A percentile compares a stretch with the other conserved stretches of the same genome.
These are phyloP conservation scores for Primulina eburnea DNA, from an alignment of 257 asterid species.

Conservation along the genomic window DNA sequence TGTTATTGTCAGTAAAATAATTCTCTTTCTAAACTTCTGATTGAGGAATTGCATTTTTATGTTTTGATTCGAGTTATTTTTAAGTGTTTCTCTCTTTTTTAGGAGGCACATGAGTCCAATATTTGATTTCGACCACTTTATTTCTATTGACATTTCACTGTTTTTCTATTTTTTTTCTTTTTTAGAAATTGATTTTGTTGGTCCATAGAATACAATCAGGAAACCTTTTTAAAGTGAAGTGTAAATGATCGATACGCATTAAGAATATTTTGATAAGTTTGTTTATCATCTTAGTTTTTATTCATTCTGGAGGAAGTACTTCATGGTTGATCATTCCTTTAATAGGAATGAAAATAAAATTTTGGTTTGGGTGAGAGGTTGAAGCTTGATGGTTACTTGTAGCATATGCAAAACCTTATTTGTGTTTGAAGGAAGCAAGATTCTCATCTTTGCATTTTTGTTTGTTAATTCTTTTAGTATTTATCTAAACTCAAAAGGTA, in stretches of 20 bases:
- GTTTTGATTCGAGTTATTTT: neutral
- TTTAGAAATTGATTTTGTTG: neutral
- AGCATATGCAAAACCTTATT: neutral
- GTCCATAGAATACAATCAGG: neutral
- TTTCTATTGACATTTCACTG: neutral
- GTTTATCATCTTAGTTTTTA: neutral
- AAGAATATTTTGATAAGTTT: neutral
- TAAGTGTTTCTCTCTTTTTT: neutral
- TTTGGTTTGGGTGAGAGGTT: constrained; percentile 2
- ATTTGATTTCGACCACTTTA: no score
- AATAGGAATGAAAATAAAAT: neutral
- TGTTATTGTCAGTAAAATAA: no score
- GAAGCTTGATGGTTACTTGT: constrained; percentile 3
- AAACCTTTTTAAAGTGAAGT: neutral
- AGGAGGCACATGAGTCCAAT: neutral
- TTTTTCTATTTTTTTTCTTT: neutral
- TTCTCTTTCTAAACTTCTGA: neutral
- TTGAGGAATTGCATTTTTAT: neutral
- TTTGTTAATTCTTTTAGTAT: neutral
- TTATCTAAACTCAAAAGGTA: neutral
- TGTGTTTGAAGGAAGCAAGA: neutral
- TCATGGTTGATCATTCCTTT: neutral
- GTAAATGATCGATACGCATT: neutral
- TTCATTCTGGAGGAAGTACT: neutral
- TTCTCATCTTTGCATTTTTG: neutral